These are phyloP conservation scores for Backusella circina DNA, from an alignment of 192 early-diverging fungal genomes.

Conservation along the genomic window DNA sequence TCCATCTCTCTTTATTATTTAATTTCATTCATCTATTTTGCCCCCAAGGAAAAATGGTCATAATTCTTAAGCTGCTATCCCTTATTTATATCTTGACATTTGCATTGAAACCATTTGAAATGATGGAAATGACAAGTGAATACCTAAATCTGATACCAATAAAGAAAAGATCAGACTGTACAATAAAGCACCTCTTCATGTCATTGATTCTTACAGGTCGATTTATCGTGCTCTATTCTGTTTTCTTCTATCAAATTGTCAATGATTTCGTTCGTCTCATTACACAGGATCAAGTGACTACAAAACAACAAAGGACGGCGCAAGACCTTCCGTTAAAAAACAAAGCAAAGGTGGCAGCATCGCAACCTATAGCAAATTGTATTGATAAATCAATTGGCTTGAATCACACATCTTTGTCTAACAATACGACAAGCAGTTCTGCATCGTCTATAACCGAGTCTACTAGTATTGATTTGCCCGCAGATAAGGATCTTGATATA, in stretches of 20 bases:
- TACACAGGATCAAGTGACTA: not conserved
- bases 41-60: not conserved
- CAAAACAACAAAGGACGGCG: not conserved
- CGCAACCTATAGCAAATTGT: not conserved
- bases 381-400: not conserved
- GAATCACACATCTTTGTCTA: not conserved
- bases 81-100: not conserved
- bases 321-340: not conserved
- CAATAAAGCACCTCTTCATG: not conserved
- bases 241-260: not conserved
- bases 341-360: not conserved
- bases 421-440: constrained; percentile 4
- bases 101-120: constrained; percentile 2
- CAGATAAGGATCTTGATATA: not conserved
- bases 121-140: not conserved
- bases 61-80: not conserved
- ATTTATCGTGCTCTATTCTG: not conserved
- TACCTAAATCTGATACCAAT: not conserved
- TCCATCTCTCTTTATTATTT: not conserved
- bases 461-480: not conserved
- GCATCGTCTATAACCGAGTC: not conserved
- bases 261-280: not conserved
- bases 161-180: not conserved
- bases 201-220: not conserved
- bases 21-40: not conserved